Evolutionary conservation across 2,329 filamentous ascomycete species (phyloP).

Genomic region (Nannizziopsis arthrosporioides): DNA sequence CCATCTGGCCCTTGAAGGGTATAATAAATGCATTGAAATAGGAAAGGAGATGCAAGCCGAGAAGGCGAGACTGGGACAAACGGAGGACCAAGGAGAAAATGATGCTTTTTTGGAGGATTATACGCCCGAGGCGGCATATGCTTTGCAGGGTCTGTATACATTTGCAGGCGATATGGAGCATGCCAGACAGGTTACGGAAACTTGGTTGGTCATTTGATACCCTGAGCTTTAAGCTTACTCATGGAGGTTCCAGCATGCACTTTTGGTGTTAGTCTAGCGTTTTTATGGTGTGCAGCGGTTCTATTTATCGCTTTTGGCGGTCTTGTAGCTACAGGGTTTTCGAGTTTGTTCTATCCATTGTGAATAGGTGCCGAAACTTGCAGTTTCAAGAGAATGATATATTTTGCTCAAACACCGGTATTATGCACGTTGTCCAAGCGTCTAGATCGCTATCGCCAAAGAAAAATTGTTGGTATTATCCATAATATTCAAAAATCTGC

Average conservation of each 20-base stretch:
- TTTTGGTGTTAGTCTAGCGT: background rate
- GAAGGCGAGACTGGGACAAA: constrained; percentile 15
- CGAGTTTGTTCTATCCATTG: too few relatives aligned
- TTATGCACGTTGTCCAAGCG: too few relatives aligned
- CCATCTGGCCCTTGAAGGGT: constrained; percentile 61
- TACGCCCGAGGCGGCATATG: constrained; percentile 60
- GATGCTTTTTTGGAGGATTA: constrained; percentile 40
- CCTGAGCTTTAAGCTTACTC: background rate
- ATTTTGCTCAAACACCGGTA: too few relatives aligned
- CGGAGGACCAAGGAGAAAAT: constrained; percentile 32
- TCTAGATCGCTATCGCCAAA: too few relatives aligned
- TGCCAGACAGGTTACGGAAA: constrained; percentile 50
- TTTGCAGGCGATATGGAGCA: constrained; percentile 51
- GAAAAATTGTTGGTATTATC: too few relatives aligned
- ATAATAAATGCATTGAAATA: constrained; percentile 48
- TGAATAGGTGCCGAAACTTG: too few relatives aligned
- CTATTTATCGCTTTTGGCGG: too few relatives aligned
- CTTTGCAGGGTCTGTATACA: constrained; percentile 56
- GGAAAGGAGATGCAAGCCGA: constrained; percentile 35
- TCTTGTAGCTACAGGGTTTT: too few relatives aligned
- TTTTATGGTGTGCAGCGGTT: background rate
- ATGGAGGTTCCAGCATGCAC: background rate
- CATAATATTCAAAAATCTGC: too few relatives aligned
- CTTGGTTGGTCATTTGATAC: constrained; percentile 44
- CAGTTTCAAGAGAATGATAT: too few relatives aligned